Percentiles rank a stretch among this genome's conserved stretches.
These are phyloP conservation scores for Arxiozyma heterogenica DNA, from an alignment of 1,139 yeast genomes.

Conservation along the genomic window DNA sequence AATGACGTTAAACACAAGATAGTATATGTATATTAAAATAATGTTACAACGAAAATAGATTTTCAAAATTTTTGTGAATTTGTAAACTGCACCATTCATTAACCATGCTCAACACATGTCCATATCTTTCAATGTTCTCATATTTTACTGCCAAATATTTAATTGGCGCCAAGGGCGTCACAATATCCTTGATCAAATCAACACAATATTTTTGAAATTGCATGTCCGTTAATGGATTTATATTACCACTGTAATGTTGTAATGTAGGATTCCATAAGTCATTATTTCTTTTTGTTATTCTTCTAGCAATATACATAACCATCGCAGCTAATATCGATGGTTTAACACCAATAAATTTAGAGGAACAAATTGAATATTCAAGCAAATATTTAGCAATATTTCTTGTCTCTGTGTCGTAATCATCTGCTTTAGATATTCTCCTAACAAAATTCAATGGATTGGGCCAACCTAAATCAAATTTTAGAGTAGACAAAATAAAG, in stretches of 20 bases:
- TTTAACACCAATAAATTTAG: conserved; percentile 61
- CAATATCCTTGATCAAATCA: conserved; percentile 20
- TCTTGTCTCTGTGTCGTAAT: conserved; percentile 80
- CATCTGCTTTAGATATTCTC: conserved; percentile 89
- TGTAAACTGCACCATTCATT: conserved; percentile 10
- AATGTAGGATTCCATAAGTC: conserved; percentile 64
- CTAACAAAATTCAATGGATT: conserved; percentile 91
- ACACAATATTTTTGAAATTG: conserved; percentile 18
- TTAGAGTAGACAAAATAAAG: conserved; percentile 62
- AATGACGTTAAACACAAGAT: not conserved
- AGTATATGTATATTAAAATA: not conserved
- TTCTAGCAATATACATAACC: conserved; percentile 80
- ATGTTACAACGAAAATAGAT: conserved; percentile 7
- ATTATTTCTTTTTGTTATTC: conserved; percentile 59
- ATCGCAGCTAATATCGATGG: conserved; percentile 89
- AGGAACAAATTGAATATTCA: conserved; percentile 78
- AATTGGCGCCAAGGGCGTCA: conserved; percentile 22
- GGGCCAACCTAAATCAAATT: conserved; percentile 79
- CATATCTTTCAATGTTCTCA: conserved; percentile 14
- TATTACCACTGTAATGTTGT: conserved; percentile 80
- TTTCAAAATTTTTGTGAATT: conserved; percentile 4
- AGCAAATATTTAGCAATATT: conserved; percentile 82
- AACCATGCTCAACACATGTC: conserved; percentile 15
- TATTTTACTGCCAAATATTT: conserved; percentile 22
- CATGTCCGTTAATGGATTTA: conserved; percentile 14